Percentiles rank a stretch among this genome's conserved stretches.
These are phyloP conservation scores for Tolypocladium pustulatum DNA, from an alignment of 2,329 filamentous ascomycete species.

Conservation along the genomic window DNA sequence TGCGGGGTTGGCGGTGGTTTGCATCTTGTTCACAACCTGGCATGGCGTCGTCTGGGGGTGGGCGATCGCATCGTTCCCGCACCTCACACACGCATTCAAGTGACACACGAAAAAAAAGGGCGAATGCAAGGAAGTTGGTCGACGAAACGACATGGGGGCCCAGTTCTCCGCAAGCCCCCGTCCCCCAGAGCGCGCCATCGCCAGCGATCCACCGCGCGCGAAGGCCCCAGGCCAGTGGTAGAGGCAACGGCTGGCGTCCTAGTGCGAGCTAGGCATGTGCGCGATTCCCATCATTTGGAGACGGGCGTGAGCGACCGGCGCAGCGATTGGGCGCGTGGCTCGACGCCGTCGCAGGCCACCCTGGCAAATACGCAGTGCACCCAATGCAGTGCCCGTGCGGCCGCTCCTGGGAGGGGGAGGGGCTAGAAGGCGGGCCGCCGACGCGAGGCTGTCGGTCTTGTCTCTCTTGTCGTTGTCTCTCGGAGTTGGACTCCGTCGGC, in stretches of 20 bases:
- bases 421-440: background rate
- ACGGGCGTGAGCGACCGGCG: background rate
- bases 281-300: background rate
- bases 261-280: background rate
- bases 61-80: conserved; percentile 20
- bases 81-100: conserved; percentile 13
- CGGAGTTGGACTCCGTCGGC: background rate
- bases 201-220: background rate
- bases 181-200: background rate
- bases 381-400: background rate
- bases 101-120: background rate
- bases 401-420: background rate
- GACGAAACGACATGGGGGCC: background rate
- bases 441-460: background rate
- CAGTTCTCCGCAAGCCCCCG: background rate
- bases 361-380: background rate
- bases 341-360: background rate
- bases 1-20: background rate
- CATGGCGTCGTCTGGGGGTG: conserved; percentile 16
- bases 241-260: background rate
- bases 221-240: background rate
- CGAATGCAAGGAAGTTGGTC: background rate
- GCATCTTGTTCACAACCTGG: background rate
- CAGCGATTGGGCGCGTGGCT: background rate
- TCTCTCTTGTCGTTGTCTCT: background rate